Conservation (phyloP, 208 protist genomes). For the Acanthamoeba castellanii region DNA sequence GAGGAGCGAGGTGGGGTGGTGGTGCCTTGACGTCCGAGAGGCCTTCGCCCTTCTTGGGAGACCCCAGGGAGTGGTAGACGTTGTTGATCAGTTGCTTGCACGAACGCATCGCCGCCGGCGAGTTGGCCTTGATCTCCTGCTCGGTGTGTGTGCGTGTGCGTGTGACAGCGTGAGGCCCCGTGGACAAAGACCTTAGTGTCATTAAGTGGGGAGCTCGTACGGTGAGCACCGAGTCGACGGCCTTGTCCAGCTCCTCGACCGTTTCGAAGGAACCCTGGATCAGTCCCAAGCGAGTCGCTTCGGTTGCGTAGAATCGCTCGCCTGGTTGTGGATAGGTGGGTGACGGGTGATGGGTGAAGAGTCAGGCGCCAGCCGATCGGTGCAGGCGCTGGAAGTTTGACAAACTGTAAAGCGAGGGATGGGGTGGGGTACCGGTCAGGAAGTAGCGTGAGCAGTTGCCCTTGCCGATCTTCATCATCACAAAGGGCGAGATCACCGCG, state of each 20-base stretch:
- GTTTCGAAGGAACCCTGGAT: conserved; percentile 69
- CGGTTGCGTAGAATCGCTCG: conserved; percentile 68
- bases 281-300: conserved; percentile 73
- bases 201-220: not conserved
- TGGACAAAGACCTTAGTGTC: not conserved
- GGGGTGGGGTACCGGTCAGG: conserved; percentile 4
- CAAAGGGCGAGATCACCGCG: conserved; percentile 81
- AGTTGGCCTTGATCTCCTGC: conserved; percentile 70
- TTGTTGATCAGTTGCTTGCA: conserved; percentile 68
- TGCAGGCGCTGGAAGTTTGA: too few species aligned
- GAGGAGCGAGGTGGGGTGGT: not conserved
- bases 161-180: not conserved
- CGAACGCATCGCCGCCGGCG: conserved; percentile 61
- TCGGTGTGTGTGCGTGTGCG: too few species aligned
- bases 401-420: not conserved
- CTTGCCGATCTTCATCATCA: conserved; percentile 77
- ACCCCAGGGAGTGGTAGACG: conserved; percentile 23
- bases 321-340: not conserved
- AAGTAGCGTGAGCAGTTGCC: conserved; percentile 75
- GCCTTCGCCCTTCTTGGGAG: conserved; percentile 30
- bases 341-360: not conserved
- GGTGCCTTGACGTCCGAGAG: conserved; percentile 21
- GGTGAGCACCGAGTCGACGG: not conserved
- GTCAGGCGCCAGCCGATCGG: not conserved
- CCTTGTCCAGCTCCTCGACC: conserved; percentile 56